phyloP scores from a whole-genome alignment of 2,329 filamentous ascomycete species.

The Chaetomiaceae sp. region DNA sequence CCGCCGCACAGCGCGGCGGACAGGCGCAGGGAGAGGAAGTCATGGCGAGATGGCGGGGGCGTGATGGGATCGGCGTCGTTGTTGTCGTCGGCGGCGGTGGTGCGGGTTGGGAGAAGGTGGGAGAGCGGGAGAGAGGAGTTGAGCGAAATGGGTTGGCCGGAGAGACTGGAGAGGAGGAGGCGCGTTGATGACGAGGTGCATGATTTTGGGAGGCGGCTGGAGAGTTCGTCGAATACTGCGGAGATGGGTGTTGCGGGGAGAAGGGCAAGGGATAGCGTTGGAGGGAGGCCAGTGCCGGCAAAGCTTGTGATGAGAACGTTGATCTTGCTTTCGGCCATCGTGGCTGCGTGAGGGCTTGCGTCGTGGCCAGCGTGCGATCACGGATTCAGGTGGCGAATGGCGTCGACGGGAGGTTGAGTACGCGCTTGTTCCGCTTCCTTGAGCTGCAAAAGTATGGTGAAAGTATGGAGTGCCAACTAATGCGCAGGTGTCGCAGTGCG shows the following conservation, averaged over 20 bases:
- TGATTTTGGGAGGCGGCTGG: slow-evolving; percentile 53
- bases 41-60: slow-evolving; percentile 47
- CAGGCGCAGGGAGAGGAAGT: slow-evolving; percentile 77
- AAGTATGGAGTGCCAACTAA: no score
- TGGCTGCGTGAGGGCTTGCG: background rate
- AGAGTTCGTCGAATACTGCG: slow-evolving; percentile 58
- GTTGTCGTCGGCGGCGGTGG: slow-evolving; percentile 6
- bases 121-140: slow-evolving; percentile 51
- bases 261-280: slow-evolving; percentile 75
- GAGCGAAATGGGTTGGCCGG: slow-evolving; percentile 61
- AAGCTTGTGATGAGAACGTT: slow-evolving; percentile 85
- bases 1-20: slow-evolving; percentile 77
- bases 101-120: slow-evolving; percentile 48
- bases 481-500: no score
- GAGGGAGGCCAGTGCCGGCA: slow-evolving; percentile 71
- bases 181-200: slow-evolving; percentile 37
- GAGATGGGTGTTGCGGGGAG: slow-evolving; percentile 57
- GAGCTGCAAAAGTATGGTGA: no score
- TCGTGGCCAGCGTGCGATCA: background rate
- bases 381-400: background rate
- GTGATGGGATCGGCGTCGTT: no score
- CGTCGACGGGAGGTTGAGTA: background rate
- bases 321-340: slow-evolving; percentile 54
- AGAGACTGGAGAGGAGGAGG: slow-evolving; percentile 75
- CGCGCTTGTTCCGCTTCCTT: no score